Conservation (phyloP, 352 stramenopile species). For the Pythium brachiatum region DNA sequence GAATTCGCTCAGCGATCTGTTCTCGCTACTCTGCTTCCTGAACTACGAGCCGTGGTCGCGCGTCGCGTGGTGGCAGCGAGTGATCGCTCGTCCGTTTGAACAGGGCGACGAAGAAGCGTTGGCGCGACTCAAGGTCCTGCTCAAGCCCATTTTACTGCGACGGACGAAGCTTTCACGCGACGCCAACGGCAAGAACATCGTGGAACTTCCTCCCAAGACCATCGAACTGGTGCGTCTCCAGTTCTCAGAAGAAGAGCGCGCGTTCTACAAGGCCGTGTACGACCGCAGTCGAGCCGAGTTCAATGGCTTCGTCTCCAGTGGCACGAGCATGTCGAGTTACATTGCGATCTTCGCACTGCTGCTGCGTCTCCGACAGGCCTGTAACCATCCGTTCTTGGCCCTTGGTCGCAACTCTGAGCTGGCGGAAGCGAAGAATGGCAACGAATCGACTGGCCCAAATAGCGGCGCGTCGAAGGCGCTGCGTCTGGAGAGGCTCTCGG, state of each 20-base stretch:
- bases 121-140: constrained; percentile 57
- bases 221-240: constrained; percentile 62
- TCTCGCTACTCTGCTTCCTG: constrained; percentile 82
- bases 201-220: constrained; percentile 71
- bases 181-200: constrained; percentile 53
- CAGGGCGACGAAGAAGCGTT: constrained; percentile 63
- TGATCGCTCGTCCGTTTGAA: constrained; percentile 79
- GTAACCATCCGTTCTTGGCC: constrained; percentile 87
- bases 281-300: constrained; percentile 86
- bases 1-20: constrained; percentile 87
- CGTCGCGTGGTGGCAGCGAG: constrained; percentile 77
- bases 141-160: constrained; percentile 77
- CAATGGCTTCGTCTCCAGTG: constrained; percentile 82
- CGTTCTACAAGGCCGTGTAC: constrained; percentile 87
- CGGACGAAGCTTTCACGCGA: constrained; percentile 84
- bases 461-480: constrained; percentile 18
- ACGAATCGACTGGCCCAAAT: background rate
- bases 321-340: constrained; percentile 76
- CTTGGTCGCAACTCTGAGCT: constrained; percentile 65
- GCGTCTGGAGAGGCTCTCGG: constrained; percentile 41
- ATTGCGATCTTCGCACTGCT: constrained; percentile 88
- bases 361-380: constrained; percentile 86
- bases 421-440: constrained; percentile 16
- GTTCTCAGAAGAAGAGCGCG: constrained; percentile 73
- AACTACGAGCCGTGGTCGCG: constrained; percentile 85